These are phyloP conservation scores for Tetraselmis striata DNA, from an alignment of 139 green algal genomes.

Conservation along the genomic window DNA sequence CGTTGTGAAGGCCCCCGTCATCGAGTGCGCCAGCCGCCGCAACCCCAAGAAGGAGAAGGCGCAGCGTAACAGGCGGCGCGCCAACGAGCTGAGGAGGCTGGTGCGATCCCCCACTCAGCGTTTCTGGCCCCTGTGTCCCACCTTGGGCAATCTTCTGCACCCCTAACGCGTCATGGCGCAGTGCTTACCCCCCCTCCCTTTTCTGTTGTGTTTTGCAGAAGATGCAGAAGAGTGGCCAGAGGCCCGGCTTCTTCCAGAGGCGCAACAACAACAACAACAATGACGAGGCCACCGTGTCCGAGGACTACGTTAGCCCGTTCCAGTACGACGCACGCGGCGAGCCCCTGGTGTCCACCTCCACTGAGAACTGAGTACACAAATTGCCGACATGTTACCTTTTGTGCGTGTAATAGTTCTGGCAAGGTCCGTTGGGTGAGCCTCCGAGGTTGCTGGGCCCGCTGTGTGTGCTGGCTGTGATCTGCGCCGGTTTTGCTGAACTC, in stretches of 20 bases:
- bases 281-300: neutral
- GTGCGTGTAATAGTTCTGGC: too few relatives aligned
- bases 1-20: neutral
- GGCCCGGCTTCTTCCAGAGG: neutral
- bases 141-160: too few relatives aligned
- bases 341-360: neutral
- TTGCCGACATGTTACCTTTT: too few relatives aligned
- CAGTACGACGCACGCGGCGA: neutral
- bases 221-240: neutral
- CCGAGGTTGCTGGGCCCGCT: too few relatives aligned
- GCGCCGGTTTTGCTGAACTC: too few relatives aligned
- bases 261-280: neutral
- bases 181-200: too few relatives aligned
- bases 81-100: neutral
- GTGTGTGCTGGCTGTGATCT: too few relatives aligned
- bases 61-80: neutral
- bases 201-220: too few relatives aligned
- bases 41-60: neutral
- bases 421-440: too few relatives aligned
- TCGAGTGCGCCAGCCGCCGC: neutral
- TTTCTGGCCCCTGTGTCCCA: neutral
- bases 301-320: neutral
- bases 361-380: neutral
- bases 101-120: neutral
- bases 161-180: too few relatives aligned